Percentiles rank a stretch among this genome's conserved stretches.
Conservation (phyloP, 805 yeast genomes). For the Candida adriatica region DNA sequence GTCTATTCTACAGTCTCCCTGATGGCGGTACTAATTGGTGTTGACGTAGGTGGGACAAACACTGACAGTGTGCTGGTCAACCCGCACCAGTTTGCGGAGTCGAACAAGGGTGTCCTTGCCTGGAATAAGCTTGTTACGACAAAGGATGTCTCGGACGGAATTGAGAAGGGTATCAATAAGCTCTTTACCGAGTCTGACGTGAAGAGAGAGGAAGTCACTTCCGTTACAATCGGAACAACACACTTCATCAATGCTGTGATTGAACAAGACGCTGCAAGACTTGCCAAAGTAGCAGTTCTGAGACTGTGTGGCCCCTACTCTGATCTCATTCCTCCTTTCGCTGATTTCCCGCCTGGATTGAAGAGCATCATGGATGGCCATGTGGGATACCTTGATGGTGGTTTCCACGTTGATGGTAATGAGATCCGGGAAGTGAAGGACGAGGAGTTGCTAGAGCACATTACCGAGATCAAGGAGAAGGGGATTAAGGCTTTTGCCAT, state of each 20-base stretch:
- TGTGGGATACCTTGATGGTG: conserved; percentile 31
- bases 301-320: conserved; percentile 38
- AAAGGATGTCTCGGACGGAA: conserved; percentile 37
- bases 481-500: conserved; percentile 33
- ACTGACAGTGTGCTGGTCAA: conserved; percentile 41
- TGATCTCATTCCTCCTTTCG: conserved; percentile 30
- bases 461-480: conserved; percentile 24
- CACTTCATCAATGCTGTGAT: conserved; percentile 44
- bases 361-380: conserved; percentile 29
- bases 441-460: conserved; percentile 22
- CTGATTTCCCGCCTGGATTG: conserved; percentile 37
- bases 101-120: conserved; percentile 31
- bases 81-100: conserved; percentile 24
- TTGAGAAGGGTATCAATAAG: conserved; percentile 27
- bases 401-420: conserved; percentile 35
- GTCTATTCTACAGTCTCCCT: too few species aligned
- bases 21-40: conserved; percentile 31
- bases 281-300: conserved; percentile 36
- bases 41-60: conserved; percentile 48
- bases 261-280: conserved; percentile 35
- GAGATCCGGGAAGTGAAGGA: conserved; percentile 30
- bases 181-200: conserved; percentile 25
- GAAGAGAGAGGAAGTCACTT: conserved; percentile 25
- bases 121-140: conserved; percentile 40
- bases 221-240: conserved; percentile 43